These are phyloP conservation scores for Suhomyces sp. DNA, from an alignment of 805 yeast genomes.

Conservation along the genomic window DNA sequence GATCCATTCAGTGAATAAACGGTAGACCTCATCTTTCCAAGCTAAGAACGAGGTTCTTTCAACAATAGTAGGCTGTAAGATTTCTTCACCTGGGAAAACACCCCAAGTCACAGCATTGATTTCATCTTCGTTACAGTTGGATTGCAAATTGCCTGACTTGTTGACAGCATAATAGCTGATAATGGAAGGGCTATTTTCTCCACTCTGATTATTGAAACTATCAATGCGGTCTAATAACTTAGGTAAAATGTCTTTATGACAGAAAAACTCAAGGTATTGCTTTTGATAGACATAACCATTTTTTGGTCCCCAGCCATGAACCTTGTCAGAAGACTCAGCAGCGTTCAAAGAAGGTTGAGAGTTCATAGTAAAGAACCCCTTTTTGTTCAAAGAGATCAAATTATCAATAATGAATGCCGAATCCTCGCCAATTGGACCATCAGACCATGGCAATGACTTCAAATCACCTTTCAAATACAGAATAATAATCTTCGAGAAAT, in stretches of 20 bases:
- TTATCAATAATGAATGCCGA: constrained; percentile 57
- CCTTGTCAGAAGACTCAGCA: constrained; percentile 60
- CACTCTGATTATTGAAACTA: constrained; percentile 34
- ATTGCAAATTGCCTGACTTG: constrained; percentile 51
- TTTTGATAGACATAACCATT: constrained; percentile 93
- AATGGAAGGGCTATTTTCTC: constrained; percentile 41
- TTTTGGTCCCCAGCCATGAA: constrained; percentile 93
- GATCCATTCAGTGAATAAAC: constrained; percentile 80
- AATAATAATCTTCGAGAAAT: constrained; percentile 61
- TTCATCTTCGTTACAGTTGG: constrained; percentile 71
- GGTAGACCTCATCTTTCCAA: constrained; percentile 94
- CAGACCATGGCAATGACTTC: constrained; percentile 89
- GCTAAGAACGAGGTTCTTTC: constrained; percentile 90
- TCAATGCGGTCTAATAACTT: constrained; percentile 42
- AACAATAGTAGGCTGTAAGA: constrained; percentile 93
- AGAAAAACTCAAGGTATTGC: constrained; percentile 83
- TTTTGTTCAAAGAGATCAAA: constrained; percentile 60
- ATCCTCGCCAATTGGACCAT: constrained; percentile 81
- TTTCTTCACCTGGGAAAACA: constrained; percentile 92
- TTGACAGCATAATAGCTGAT: constrained; percentile 78
- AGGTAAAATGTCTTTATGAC: constrained; percentile 51
- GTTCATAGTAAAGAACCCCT: constrained; percentile 77
- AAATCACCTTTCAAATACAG: constrained; percentile 70
- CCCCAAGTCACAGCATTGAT: constrained; percentile 99
- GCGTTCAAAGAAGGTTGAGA: constrained; percentile 95